A percentile compares a stretch with the other conserved stretches of the same genome.
These are phyloP conservation scores for Naganishia vaughanmartiniae DNA, from an alignment of 768 basidiomycete genomes.

Conservation along the genomic window DNA sequence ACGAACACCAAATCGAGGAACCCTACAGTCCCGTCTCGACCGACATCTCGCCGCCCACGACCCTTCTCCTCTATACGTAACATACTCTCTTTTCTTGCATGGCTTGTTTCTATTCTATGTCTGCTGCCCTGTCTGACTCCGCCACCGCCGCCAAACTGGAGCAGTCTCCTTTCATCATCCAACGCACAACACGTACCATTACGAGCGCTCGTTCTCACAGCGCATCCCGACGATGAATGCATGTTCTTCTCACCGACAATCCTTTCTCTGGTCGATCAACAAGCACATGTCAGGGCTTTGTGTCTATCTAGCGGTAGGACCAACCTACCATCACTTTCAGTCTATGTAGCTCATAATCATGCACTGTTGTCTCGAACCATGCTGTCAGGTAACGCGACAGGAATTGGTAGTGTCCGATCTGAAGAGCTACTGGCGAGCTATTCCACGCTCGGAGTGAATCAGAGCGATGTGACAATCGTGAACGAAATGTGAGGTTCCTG, in stretches of 20 bases:
- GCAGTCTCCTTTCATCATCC: not conserved
- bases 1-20: not conserved
- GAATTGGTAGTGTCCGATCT: slow-evolving; percentile 63
- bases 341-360: not conserved
- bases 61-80: not conserved
- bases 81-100: not conserved
- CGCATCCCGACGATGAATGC: slow-evolving; percentile 92
- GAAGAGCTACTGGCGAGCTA: slow-evolving; percentile 66
- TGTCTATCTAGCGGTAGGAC: slow-evolving; percentile 66
- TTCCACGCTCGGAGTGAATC: slow-evolving; percentile 64
- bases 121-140: not conserved
- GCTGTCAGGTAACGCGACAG: slow-evolving; percentile 65
- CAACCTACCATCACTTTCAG: not conserved
- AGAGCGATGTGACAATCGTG: slow-evolving; percentile 61
- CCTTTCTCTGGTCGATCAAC: slow-evolving; percentile 56
- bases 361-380: not conserved
- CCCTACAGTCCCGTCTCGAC: not conserved
- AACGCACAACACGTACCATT: not conserved
- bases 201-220: slow-evolving; percentile 63
- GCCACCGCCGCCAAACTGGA: slow-evolving; percentile 9
- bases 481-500: slow-evolving; percentile 66
- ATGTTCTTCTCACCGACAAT: slow-evolving; percentile 91
- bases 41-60: not conserved
- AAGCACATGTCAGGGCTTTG: slow-evolving; percentile 60
- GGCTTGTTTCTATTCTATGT: not conserved